Evolutionary conservation across 306 rosid genomes (phyloP), one percentile per base, ranked within the genome.

Genomic region (Cyclanthera cordifolia): DNA sequence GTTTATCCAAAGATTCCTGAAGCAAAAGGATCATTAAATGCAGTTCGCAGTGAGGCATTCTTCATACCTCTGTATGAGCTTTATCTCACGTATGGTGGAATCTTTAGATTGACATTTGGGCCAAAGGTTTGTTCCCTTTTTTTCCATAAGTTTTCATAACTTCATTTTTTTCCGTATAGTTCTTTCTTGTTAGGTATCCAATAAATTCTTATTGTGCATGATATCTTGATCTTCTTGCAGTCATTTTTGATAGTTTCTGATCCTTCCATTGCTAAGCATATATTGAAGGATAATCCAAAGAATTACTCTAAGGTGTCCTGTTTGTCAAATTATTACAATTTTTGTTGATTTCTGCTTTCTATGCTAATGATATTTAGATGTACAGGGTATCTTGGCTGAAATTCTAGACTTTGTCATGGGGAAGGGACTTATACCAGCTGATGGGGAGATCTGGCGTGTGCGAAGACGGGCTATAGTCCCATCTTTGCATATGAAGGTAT

Each of bases 351-450:
- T 63, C 51, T 54, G 58, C 6, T 46, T 21, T 30, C 45, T 28
- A 54, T 34, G 10, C 21, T 64, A 54, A 51, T 55, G 58, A 55
- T 69, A 51, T 73, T 61, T 81, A 52, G 53, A 63, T 52, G 58
- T 71, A 72, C 90, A 93, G 99, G 99, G 99, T 39, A 89, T 93
- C 77, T 82, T 93, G 85, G 99, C 99, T 65, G 99, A 93, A 85
- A 93, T 93, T 72, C 82, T 93, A 8, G 91, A 93, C 8, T 93
- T 93, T 73, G 99, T 93, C 57, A 93, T 93, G 99, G 99, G 99
- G 59, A 93, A 81, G 69, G 99, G 99, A 58, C 96, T 93, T 60
- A 93, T 93, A 81, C 99, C 99, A 28, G 99, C 99, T 67, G 99
- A 93, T 55, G 99, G 99, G 53, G 96, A 93, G 73, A 83, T 93